These are phyloP conservation scores for Aegilops sharonensis DNA, from an alignment of 176 grass and related monocot genomes.

Conservation along the genomic window DNA sequence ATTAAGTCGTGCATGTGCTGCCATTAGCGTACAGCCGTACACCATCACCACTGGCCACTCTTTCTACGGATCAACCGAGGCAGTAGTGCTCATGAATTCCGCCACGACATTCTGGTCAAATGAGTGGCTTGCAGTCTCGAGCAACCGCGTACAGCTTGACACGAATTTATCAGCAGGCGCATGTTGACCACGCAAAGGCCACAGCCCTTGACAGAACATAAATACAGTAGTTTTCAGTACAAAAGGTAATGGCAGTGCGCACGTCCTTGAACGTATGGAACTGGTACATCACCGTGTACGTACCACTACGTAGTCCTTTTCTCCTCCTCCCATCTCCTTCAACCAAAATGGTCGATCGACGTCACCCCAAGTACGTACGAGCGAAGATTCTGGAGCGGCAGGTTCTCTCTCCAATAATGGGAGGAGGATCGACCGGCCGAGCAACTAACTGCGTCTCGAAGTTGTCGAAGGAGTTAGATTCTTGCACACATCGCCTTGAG, in stretches of 20 bases:
- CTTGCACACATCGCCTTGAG: slow-evolving; percentile 29
- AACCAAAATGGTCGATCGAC: slow-evolving; percentile 17
- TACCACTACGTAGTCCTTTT: background rate
- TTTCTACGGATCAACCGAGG: background rate
- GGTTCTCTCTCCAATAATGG: slow-evolving; percentile 36
- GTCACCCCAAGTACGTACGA: slow-evolving; percentile 22
- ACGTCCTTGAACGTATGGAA: background rate
- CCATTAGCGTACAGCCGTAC: background rate
- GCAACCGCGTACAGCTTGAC: background rate
- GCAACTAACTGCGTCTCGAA: slow-evolving; percentile 40
- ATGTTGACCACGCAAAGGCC: slow-evolving; percentile 13
- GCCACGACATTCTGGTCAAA: background rate
- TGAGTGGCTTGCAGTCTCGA: background rate
- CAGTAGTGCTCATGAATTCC: background rate
- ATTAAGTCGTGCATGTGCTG: background rate
- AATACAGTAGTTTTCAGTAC: background rate
- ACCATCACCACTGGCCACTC: background rate
- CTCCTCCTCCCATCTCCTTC: background rate
- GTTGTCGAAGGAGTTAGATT: slow-evolving; percentile 32
- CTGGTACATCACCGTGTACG: slow-evolving; percentile 3
- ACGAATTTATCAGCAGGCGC: background rate
- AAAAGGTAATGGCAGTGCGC: background rate
- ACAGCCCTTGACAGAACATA: background rate
- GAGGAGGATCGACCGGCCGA: background rate
- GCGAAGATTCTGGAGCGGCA: slow-evolving; percentile 17